Evolutionary conservation across 1,284 basidiomycete species (phyloP).

Genomic region (Cutaneotrichosporon arboriforme): DNA sequence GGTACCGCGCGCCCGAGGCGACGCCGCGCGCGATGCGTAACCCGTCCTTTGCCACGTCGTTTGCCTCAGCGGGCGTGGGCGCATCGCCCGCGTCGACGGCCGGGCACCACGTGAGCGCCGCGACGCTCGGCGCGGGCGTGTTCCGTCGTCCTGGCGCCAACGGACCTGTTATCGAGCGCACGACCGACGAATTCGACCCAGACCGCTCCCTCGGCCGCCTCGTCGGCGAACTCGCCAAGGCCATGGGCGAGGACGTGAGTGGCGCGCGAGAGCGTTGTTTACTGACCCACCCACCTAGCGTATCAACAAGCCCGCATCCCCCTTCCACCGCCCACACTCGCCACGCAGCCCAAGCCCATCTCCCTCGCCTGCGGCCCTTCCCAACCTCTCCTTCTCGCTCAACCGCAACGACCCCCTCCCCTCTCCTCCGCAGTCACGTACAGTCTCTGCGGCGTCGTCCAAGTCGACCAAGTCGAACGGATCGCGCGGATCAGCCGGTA

Average conservation of each 20-base stretch:
- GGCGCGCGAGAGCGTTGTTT: neutral
- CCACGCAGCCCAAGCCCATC: constrained; percentile 17
- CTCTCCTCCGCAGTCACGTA: constrained; percentile 32
- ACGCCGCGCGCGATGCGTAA: constrained; percentile 10
- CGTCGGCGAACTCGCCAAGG: constrained; percentile 41
- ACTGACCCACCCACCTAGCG: constrained; percentile 12
- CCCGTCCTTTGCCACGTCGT: constrained; percentile 1
- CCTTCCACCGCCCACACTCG: constrained; percentile 1
- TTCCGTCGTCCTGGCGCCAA: constrained; percentile 41
- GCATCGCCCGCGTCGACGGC: constrained; percentile 62
- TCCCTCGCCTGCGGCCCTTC: constrained; percentile 29
- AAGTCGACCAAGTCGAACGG: constrained; percentile 1
- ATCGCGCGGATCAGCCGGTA: neutral
- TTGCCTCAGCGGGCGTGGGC: constrained; percentile 19
- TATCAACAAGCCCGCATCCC: constrained; percentile 15
- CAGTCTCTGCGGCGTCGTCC: constrained; percentile 15
- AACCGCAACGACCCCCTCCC: constrained; percentile 37
- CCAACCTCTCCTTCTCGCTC: constrained; percentile 49
- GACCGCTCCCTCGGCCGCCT: constrained; percentile 67
- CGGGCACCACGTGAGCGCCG: constrained; percentile 75
- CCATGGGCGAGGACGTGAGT: constrained; percentile 36
- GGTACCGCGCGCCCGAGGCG: constrained; percentile 7
- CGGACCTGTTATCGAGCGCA: constrained; percentile 51
- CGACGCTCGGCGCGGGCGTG: constrained; percentile 78
- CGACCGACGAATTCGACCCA: constrained; percentile 77